Evolutionary conservation across 768 basidiomycete genomes (phyloP).

Genomic region (Daedalea quercina): DNA sequence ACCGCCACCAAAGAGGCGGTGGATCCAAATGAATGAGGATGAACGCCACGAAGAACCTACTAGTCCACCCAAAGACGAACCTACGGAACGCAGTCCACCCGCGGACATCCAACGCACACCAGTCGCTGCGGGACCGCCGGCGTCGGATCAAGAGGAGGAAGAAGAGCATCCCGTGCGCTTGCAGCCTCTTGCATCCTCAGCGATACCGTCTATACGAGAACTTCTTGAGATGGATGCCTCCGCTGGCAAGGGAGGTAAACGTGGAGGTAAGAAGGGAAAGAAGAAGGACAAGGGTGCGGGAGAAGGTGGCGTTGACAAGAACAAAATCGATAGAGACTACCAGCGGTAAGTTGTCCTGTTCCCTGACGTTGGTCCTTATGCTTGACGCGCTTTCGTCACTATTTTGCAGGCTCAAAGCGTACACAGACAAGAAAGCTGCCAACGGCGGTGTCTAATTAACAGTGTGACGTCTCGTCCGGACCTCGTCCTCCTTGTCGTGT

Average conservation of each 20-base stretch:
- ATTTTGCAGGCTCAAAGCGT: slow-evolving; percentile 24
- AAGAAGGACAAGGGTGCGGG: slow-evolving; percentile 32
- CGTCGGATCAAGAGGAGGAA: slow-evolving; percentile 17
- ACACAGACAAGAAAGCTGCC: slow-evolving; percentile 23
- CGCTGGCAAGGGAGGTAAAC: slow-evolving; percentile 56
- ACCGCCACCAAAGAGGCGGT: slow-evolving; percentile 5
- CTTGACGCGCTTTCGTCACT: neutral
- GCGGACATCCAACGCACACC: slow-evolving; percentile 5
- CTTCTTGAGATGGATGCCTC: slow-evolving; percentile 74
- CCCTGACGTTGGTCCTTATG: neutral
- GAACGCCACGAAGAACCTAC: slow-evolving; percentile 2
- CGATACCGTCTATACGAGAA: slow-evolving; percentile 76
- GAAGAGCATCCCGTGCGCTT: slow-evolving; percentile 51
- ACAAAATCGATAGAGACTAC: slow-evolving; percentile 51
- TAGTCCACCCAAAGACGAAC: neutral
- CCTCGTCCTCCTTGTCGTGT: too few species aligned
- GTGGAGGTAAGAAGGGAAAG: slow-evolving; percentile 72
- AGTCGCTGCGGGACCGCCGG: neutral
- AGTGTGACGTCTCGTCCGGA: too few species aligned
- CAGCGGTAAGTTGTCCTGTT: slow-evolving; percentile 35
- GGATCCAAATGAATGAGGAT: slow-evolving; percentile 14
- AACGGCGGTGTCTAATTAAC: neutral
- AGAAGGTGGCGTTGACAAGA: slow-evolving; percentile 26
- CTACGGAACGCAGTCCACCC: slow-evolving; percentile 1
- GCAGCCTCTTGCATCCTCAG: slow-evolving; percentile 71